Evolutionary conservation across 2,329 filamentous ascomycete species (phyloP).

Genomic region (Monosporascus sp.): DNA sequence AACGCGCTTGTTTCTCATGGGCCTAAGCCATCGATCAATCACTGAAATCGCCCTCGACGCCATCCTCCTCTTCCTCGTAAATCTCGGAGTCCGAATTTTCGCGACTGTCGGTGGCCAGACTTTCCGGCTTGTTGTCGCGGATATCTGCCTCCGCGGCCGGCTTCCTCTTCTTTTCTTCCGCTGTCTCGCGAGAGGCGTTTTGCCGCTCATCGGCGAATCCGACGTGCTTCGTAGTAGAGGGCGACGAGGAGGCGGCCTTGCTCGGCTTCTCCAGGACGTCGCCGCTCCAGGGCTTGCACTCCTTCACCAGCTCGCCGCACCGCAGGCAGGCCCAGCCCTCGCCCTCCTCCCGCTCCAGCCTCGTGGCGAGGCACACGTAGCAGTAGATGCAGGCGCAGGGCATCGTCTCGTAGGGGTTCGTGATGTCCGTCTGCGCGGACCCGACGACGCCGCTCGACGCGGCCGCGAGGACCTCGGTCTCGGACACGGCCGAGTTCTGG

Average conservation of each 20-base stretch:
- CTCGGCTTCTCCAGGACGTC: constrained; percentile 66
- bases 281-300: constrained; percentile 87
- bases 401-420: constrained; percentile 89
- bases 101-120: constrained; percentile 7
- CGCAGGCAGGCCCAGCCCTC: constrained; percentile 90
- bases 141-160: constrained; percentile 11
- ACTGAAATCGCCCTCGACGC: constrained; percentile 21
- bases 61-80: constrained; percentile 28
- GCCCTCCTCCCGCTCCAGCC: constrained; percentile 86
- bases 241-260: constrained; percentile 23
- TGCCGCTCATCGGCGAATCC: constrained; percentile 53
- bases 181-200: constrained; percentile 16
- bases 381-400: constrained; percentile 93
- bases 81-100: constrained; percentile 26
- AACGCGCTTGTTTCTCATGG: too few relatives aligned
- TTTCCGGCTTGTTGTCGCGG: constrained; percentile 5
- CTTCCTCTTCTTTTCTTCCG: constrained; percentile 19
- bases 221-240: constrained; percentile 48
- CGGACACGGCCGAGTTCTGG: constrained; percentile 71
- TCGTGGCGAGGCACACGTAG: constrained; percentile 88
- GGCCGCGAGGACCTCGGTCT: constrained; percentile 70
- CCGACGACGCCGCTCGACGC: constrained; percentile 75
- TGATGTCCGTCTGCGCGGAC: constrained; percentile 86
- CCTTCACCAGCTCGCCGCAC: constrained; percentile 76
- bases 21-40: constrained; percentile 11